A percentile compares a stretch with the other conserved stretches of the same genome.
Evolutionary conservation across 345 rosid species (phyloP).

Genomic region (Populus tremula): DNA sequence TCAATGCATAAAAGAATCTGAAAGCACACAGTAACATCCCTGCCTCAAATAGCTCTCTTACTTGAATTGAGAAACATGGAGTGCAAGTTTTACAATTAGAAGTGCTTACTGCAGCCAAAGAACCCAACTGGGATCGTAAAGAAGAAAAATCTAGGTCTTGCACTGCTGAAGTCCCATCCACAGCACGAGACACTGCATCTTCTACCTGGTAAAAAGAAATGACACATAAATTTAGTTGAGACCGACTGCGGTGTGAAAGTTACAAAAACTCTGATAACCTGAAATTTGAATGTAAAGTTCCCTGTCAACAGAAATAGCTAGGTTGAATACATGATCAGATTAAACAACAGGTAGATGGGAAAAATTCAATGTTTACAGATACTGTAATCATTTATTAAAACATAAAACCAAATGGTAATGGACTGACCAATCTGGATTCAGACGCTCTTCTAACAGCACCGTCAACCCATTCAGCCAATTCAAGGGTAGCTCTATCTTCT

Average conservation of each 20-base stretch:
- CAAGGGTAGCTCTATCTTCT: conserved; percentile 95
- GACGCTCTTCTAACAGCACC: conserved; percentile 63
- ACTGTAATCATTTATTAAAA: background rate
- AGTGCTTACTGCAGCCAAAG: conserved; percentile 79
- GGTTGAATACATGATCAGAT: background rate
- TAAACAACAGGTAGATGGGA: background rate
- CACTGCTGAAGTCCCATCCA: conserved; percentile 62
- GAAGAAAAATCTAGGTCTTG: conserved; percentile 75
- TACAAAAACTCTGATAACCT: background rate
- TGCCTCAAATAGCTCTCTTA: conserved; percentile 15
- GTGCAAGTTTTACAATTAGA: conserved; percentile 16
- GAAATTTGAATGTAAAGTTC: background rate
- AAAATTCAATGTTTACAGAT: background rate
- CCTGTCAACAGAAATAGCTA: background rate
- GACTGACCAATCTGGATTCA: conserved; percentile 38
- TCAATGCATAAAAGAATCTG: conserved; percentile 91
- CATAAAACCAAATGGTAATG: conserved; percentile 3
- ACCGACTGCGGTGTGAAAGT: background rate
- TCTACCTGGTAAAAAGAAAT: conserved; percentile 51
- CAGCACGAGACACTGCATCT: conserved; percentile 79
- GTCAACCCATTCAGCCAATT: conserved; percentile 95
- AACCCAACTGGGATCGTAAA: conserved; percentile 70
- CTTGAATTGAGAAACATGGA: background rate
- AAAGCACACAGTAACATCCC: conserved; percentile 33
- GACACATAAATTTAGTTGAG: background rate